These are phyloP conservation scores for Begonia masoniana DNA, from an alignment of 306 rosid species.

Conservation along the genomic window DNA sequence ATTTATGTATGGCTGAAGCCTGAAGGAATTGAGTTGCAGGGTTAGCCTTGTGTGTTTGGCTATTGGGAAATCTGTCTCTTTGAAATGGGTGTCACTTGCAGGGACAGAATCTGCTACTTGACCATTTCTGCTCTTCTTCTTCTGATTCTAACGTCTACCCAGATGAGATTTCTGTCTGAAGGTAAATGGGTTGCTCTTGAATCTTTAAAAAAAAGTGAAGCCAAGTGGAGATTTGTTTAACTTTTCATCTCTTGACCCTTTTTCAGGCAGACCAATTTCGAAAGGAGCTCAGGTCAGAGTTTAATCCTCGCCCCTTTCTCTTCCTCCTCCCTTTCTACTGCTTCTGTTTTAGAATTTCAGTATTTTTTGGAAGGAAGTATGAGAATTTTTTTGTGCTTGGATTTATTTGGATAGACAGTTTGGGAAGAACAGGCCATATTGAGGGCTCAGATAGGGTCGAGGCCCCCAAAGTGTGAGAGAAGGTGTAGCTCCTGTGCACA, in stretches of 20 bases:
- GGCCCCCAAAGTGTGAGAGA: constrained; percentile 86
- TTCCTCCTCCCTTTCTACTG: background rate
- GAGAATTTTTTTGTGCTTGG: background rate
- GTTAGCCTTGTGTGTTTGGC: background rate
- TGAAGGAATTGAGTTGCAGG: too few relatives aligned
- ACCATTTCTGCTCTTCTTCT: constrained; percentile 37
- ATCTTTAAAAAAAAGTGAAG: constrained; percentile 3
- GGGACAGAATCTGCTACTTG: constrained; percentile 15
- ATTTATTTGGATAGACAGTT: constrained; percentile 17
- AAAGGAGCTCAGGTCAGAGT: constrained; percentile 16
- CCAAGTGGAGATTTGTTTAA: background rate
- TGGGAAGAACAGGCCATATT: constrained; percentile 31
- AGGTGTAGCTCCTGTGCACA: constrained; percentile 63
- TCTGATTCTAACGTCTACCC: constrained; percentile 41
- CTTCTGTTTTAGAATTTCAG: background rate
- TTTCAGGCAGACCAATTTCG: constrained; percentile 38
- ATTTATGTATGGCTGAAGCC: too few relatives aligned
- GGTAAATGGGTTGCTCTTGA: constrained; percentile 25
- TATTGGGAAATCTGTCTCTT: background rate
- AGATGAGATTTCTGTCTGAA: constrained; percentile 42
- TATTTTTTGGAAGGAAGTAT: background rate
- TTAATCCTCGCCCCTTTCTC: background rate
- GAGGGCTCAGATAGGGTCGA: constrained; percentile 66
- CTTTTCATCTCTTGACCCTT: background rate
- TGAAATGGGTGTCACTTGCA: constrained; percentile 7